Evolutionary conservation across 148 eudicot genomes (phyloP), one percentile per base, ranked within the genome.

Genomic region (Nepenthes gracilis): DNA sequence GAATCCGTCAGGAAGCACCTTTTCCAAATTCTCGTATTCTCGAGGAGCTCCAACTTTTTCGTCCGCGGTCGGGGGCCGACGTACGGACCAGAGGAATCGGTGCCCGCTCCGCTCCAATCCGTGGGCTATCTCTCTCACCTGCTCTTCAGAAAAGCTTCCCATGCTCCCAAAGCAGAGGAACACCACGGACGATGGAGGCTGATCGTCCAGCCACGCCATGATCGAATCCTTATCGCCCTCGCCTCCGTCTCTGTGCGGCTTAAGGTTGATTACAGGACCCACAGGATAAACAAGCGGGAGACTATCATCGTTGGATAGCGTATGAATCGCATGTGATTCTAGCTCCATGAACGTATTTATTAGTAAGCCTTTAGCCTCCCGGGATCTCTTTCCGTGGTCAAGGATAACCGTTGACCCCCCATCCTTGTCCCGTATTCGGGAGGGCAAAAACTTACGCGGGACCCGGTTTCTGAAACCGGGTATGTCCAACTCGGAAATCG

Each of bases 261-360:
- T 12, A 6, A 54, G 10, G 32, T 35, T 58, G n/a, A 64, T 35
- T n/a, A 64, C 45, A 4, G 67, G 67, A 4, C 67, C 67, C 2
- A 64, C 40, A 8, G 60, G 47, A 12, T 64, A 64, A 34, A 64
- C 43, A 5, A 51, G 15, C 9, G 61, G 61, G 32, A 35, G 12
- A 4, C 2, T 35, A 2, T 6, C 6, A 13, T 58, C 45, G 15
- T 58, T 43, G 4, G 40, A 58, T n/a, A 55, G 47, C 1, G 75
- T 35, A 59, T 53, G 33, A 37, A 71, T 10, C 2, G 70, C 70
- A 49, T 65, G 57, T 14, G 70, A 34, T 40, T 71, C 75, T 1
- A 71, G 62, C 53, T 66, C 75, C 43, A 23, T 34, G 53, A 55
- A 65, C 0, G 58, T 71, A 45, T 71, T 71, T 36, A 71, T 36